Evolutionary conservation across 225 moss, liverwort and hornwort genomes (phyloP).

Genomic region (Marchantia polymorpha): DNA sequence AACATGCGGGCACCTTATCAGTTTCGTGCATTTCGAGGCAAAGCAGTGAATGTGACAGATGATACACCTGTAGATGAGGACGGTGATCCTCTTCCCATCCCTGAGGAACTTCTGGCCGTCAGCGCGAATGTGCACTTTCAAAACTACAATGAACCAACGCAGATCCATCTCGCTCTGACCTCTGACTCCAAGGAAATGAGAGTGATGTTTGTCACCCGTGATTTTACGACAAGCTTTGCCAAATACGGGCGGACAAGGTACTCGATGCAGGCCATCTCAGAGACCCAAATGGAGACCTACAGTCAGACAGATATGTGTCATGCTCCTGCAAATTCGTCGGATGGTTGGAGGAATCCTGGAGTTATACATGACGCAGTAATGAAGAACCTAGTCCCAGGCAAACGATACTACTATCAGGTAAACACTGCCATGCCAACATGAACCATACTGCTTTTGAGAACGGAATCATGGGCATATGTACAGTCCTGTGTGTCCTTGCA

Average conservation of each 20-base stretch:
- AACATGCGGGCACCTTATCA: constrained; percentile 58
- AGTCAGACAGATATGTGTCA: constrained; percentile 68
- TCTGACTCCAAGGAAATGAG: constrained; percentile 61
- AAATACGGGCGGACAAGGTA: constrained; percentile 48
- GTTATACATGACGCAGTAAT: constrained; percentile 62
- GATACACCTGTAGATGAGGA: constrained; percentile 37
- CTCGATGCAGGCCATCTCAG: constrained; percentile 26
- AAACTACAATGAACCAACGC: constrained; percentile 84
- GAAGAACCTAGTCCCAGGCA: constrained; percentile 49
- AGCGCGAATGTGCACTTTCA: constrained; percentile 49
- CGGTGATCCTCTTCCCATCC: constrained; percentile 52
- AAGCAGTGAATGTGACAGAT: constrained; percentile 19
- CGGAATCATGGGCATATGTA: too few species aligned
- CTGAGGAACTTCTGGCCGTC: constrained; percentile 41
- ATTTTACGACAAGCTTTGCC: constrained; percentile 43
- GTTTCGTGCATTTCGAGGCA: constrained; percentile 47
- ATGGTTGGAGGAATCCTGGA: constrained; percentile 83
- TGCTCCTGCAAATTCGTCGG: constrained; percentile 60
- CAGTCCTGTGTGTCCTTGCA: too few species aligned
- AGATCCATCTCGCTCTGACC: constrained; percentile 81
- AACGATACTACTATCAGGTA: constrained; percentile 80
- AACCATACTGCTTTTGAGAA: background rate
- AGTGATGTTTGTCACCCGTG: constrained; percentile 82
- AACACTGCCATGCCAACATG: too few species aligned
- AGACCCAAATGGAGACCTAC: constrained; percentile 50